These are phyloP conservation scores for Penicillium herquei DNA, from an alignment of 495 filamentous ascomycete species.

Conservation along the genomic window DNA sequence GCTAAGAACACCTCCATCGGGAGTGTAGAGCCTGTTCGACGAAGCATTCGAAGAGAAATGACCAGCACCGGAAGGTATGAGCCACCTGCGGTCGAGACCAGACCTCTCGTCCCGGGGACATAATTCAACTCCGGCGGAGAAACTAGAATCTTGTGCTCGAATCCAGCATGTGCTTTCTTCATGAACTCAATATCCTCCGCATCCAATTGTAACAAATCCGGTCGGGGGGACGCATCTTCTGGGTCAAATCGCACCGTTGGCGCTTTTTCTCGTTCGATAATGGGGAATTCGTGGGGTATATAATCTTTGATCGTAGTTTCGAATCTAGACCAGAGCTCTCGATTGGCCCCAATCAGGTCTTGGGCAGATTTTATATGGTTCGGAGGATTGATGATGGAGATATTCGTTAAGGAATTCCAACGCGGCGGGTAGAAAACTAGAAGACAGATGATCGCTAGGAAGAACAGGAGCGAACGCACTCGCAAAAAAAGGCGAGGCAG, in stretches of 20 bases:
- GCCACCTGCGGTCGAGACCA: conserved; percentile 42
- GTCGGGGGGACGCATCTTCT: conserved; percentile 11
- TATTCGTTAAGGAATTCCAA: no score
- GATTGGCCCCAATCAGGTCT: no score
- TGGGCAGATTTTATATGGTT: no score
- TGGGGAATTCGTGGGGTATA: background rate
- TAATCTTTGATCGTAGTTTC: no score
- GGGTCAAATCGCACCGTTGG: conserved; percentile 20
- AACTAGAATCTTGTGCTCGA: conserved; percentile 26
- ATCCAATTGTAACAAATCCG: conserved; percentile 11
- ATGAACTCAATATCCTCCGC: conserved; percentile 21
- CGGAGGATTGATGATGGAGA: no score
- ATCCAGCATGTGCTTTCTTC: conserved; percentile 32
- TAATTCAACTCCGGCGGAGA: conserved; percentile 33
- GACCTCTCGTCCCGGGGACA: conserved; percentile 33
- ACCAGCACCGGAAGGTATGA: conserved; percentile 38
- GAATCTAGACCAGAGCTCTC: no score
- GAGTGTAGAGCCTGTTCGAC: conserved; percentile 46
- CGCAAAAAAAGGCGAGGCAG: no score
- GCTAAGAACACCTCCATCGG: conserved; percentile 55
- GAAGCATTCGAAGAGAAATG: conserved; percentile 49
- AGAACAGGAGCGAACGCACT: no score
- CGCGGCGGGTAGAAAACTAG: no score
- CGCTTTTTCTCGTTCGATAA: conserved; percentile 15
- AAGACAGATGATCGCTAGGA: no score